phyloP scores from a whole-genome alignment of 2,329 filamentous ascomycete species.

The Aspergillus brasiliensis region DNA sequence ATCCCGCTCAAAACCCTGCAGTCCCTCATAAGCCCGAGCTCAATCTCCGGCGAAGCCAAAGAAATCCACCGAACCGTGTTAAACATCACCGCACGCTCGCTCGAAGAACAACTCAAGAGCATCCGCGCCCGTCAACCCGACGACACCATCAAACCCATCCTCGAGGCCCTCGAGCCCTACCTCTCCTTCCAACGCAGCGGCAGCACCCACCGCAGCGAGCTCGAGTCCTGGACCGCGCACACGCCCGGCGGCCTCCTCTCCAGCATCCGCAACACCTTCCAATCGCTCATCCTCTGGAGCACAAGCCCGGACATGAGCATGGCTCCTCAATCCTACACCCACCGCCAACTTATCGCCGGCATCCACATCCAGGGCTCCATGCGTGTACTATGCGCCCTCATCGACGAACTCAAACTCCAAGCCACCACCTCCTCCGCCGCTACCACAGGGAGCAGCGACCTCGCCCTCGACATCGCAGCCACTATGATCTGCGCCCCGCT shows the following conservation, averaged over 20 bases:
- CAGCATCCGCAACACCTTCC: constrained; percentile 53
- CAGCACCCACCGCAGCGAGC: constrained; percentile 50
- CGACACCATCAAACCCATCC: constrained; percentile 54
- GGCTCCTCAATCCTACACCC: constrained; percentile 58
- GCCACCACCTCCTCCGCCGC: too few species aligned
- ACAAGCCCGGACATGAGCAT: constrained; percentile 53
- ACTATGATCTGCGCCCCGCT: constrained; percentile 47
- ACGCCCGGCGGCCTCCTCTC: constrained; percentile 50
- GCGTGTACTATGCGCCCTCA: constrained; percentile 39
- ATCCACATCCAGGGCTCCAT: constrained; percentile 45
- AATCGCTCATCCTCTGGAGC: constrained; percentile 57
- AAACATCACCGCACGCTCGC: constrained; percentile 54
- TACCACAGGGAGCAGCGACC: constrained; percentile 40
- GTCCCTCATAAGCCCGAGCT: constrained; percentile 58
- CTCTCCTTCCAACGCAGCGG: constrained; percentile 54
- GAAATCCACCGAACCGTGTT: constrained; percentile 64
- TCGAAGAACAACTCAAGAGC: constrained; percentile 56
- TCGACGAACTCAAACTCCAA: constrained; percentile 48
- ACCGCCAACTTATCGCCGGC: constrained; percentile 53
- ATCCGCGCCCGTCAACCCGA: constrained; percentile 52
- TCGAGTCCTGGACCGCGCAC: constrained; percentile 55
- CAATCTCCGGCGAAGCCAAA: constrained; percentile 61
- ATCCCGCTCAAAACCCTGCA: constrained; percentile 58
- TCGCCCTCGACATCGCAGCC: constrained; percentile 48
- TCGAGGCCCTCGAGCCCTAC: constrained; percentile 55